A percentile compares a stretch with the other conserved stretches of the same genome.
phyloP scores from a whole-genome alignment of 1,284 basidiomycete genomes.

The Puccinia brachypodii region DNA sequence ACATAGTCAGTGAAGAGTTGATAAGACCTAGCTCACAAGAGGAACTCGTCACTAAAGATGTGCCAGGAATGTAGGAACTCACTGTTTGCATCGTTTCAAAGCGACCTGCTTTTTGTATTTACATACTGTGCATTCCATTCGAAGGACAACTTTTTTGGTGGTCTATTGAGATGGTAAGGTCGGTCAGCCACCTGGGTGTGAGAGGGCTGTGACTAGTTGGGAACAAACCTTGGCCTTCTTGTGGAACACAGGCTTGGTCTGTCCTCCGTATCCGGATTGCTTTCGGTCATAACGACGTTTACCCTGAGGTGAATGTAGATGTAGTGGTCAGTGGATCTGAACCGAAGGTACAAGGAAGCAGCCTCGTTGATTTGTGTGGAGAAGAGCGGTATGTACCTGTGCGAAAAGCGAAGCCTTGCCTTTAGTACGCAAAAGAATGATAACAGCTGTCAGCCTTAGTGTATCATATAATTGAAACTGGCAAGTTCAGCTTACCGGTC shows the following conservation, averaged over 20 bases:
- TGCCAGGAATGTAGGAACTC: conserved; percentile 50
- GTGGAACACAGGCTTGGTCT: conserved; percentile 99
- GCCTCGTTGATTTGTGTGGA: not conserved
- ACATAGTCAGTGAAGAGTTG: conserved; percentile 24
- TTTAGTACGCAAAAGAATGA: not conserved
- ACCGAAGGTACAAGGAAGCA: not conserved
- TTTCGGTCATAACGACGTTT: conserved; percentile 99
- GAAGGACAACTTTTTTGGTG: conserved; percentile 98
- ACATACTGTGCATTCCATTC: conserved; percentile 96
- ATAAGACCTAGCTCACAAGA: not conserved
- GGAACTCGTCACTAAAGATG: conserved; percentile 62
- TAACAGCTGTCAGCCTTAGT: not conserved
- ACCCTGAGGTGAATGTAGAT: conserved; percentile 70
- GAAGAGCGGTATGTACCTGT: conserved; percentile 17
- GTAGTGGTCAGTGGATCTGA: not conserved
- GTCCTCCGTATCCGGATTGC: conserved; percentile 99
- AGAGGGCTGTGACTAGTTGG: not conserved
- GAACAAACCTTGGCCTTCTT: conserved; percentile 72
- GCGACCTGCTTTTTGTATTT: conserved; percentile 84
- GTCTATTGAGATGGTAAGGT: conserved; percentile 63
- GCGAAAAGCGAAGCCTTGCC: conserved; percentile 57
- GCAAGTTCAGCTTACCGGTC: conserved; percentile 6
- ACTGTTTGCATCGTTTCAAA: conserved; percentile 98
- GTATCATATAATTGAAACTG: not conserved
- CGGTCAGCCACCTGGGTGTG: not conserved